Evolutionary conservation across 306 rosid genomes (phyloP).

Genomic region (Castanea sativa): DNA sequence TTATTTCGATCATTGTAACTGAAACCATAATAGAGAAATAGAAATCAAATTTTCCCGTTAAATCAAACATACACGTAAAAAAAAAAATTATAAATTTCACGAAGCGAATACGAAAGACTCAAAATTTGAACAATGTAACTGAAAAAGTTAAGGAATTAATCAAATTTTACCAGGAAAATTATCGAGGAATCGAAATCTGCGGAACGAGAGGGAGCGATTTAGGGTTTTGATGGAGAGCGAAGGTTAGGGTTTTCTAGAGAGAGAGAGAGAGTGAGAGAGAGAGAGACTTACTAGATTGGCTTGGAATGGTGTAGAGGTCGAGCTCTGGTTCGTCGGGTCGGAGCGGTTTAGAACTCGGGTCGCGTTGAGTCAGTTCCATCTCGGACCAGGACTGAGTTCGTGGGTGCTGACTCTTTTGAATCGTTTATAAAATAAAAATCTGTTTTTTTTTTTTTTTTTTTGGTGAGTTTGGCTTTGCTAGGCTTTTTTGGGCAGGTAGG

Average conservation of each 20-base stretch:
- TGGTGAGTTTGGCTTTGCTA: background rate
- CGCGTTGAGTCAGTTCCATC: slow-evolving; percentile 49
- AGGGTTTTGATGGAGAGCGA: slow-evolving; percentile 17
- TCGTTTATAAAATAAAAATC: no score
- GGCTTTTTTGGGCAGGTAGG: background rate
- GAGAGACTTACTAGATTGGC: slow-evolving; percentile 67
- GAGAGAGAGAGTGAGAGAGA: background rate
- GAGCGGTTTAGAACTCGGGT: slow-evolving; percentile 47
- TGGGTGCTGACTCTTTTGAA: slow-evolving; percentile 7
- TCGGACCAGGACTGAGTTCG: slow-evolving; percentile 22
- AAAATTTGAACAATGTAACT: background rate
- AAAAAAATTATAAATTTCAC: no score
- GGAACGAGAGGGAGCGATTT: background rate
- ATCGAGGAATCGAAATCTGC: background rate
- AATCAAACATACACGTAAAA: no score
- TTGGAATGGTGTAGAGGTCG: slow-evolving; percentile 92
- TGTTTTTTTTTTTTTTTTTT: background rate
- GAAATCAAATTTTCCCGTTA: no score
- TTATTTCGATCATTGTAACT: background rate
- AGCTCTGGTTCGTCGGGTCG: slow-evolving; percentile 73
- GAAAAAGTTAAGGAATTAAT: background rate
- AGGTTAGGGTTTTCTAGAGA: slow-evolving; percentile 13
- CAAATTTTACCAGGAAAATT: background rate
- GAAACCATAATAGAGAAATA: background rate
- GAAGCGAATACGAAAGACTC: no score